Evolutionary conservation across 2,329 filamentous ascomycete genomes (phyloP).

Genomic region (Fusarium sp.): DNA sequence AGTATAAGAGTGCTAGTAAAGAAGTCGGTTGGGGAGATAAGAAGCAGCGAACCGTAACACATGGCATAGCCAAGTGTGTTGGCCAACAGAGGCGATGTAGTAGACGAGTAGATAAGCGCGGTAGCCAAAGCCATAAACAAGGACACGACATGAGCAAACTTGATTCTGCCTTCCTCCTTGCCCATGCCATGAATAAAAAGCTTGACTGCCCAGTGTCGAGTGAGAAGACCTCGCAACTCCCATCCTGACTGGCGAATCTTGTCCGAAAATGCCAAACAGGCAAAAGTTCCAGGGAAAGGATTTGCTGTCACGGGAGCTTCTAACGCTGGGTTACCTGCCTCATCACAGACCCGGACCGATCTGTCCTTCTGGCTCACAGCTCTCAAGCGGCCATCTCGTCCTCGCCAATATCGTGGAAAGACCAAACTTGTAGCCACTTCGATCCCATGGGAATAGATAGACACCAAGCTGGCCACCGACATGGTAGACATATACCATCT

Average conservation of each 20-base stretch:
- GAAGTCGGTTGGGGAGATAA: constrained; percentile 92
- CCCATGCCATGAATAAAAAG: constrained; percentile 63
- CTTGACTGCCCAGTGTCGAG: constrained; percentile 63
- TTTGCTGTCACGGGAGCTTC: constrained; percentile 40
- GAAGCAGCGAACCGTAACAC: constrained; percentile 82
- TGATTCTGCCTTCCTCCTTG: constrained; percentile 62
- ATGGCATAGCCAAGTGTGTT: constrained; percentile 90
- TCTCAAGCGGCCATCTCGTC: constrained; percentile 56
- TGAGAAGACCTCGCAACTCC: constrained; percentile 62
- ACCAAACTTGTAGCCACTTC: constrained; percentile 72
- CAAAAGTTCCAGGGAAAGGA: constrained; percentile 49
- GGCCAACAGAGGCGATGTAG: constrained; percentile 68
- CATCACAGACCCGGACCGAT: constrained; percentile 53
- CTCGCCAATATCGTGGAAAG: constrained; percentile 78
- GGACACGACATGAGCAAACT: constrained; percentile 68
- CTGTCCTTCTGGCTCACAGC: constrained; percentile 56
- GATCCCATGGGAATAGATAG: constrained; percentile 78
- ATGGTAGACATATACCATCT: constrained; percentile 85
- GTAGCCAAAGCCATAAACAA: constrained; percentile 64
- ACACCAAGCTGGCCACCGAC: constrained; percentile 80
- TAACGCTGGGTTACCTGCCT: constrained; percentile 47
- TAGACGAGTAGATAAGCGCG: constrained; percentile 75
- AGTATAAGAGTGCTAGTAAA: constrained; percentile 82
- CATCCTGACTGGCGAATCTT: constrained; percentile 52
- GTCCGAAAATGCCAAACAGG: constrained; percentile 49